Base-by-base conservation (phyloP, 345 rosid species). In the Populus davidiana region DNA sequence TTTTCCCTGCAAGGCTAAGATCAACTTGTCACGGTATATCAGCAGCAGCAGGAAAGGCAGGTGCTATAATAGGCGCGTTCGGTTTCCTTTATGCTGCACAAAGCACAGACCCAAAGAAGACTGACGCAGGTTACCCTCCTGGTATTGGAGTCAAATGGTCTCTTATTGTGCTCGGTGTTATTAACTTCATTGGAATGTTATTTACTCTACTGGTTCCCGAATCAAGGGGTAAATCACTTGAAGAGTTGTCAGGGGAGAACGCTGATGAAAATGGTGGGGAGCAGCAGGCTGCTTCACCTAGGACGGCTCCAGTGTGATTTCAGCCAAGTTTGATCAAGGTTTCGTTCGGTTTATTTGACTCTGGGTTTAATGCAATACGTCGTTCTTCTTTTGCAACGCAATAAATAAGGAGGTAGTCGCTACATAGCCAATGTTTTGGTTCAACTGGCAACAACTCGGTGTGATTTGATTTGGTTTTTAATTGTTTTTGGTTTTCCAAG, bases 1-100 rank as follows among this genome's bases (percentile, higher is more conserved):
- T 80, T 18, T 80, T 76, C 70, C 80, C 83, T 2, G 83, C 83
- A 2, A 76, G 83, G 54, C 39, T 81, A 11, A 67, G 83, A 35
- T 71, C 83, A 49, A 81, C 83, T 6, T 81, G 83, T 73, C 83
- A 81, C 39, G 83, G 83, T 11, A 81, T 81, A 81, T 81, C 83
- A 7, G 83, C 83, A n/a, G 83, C 83, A 68, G 63, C 83, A 14
- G 83, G 83, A 36, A 81, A 81, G 16, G 80, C 76, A 39, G 83
- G 83, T 18, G 83, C 80, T 5, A 81, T 81, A 36, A 73, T 81
- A 0, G 83, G 83, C 11, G 77, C 83, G 4, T 81, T 81, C 23
- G 83, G 83, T 3, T 76, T 81, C 77, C 68, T 81, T 29, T 76
- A 81, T 49, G 76, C 76, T 35, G 52, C 83, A 5, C 80, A 81